These are phyloP conservation scores for Quercus lobata DNA, from an alignment of 331 rosid genomes.

Conservation along the genomic window DNA sequence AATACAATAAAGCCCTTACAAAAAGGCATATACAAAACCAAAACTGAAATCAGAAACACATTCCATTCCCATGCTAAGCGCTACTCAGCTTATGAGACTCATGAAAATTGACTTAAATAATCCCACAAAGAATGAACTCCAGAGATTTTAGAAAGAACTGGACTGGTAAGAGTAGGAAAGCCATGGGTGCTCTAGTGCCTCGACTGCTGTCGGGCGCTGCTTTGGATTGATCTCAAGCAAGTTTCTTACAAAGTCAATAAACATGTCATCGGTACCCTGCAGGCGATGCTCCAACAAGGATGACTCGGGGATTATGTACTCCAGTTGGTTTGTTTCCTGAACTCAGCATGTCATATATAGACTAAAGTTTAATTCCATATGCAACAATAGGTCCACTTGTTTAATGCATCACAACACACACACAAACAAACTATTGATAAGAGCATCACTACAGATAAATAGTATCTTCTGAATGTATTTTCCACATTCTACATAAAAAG, in stretches of 20 bases:
- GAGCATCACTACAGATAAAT: background rate
- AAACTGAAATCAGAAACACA: constrained; percentile 45
- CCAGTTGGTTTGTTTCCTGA: constrained; percentile 82
- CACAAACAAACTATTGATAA: too few species aligned
- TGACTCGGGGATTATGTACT: constrained; percentile 85
- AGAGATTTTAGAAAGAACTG: constrained; percentile 22
- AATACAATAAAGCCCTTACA: background rate
- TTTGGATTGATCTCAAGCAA: constrained; percentile 73
- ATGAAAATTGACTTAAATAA: constrained; percentile 17
- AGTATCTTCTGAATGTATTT: background rate
- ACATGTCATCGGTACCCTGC: constrained; percentile 48
- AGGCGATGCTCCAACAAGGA: constrained; percentile 72
- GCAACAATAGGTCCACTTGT: background rate
- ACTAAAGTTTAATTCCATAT: background rate
- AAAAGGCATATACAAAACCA: constrained; percentile 37
- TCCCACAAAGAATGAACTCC: constrained; percentile 12
- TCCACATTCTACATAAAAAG: background rate
- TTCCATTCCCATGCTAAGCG: constrained; percentile 2
- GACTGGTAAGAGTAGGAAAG: constrained; percentile 57
- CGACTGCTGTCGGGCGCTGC: constrained; percentile 69
- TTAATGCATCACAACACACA: background rate
- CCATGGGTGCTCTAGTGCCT: constrained; percentile 94
- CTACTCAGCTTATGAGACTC: constrained; percentile 13
- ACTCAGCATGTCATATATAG: background rate
- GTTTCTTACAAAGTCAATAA: constrained; percentile 58